phyloP scores from a whole-genome alignment of 2,329 filamentous ascomycete genomes.

The Trichoderma cornu-damae region DNA sequence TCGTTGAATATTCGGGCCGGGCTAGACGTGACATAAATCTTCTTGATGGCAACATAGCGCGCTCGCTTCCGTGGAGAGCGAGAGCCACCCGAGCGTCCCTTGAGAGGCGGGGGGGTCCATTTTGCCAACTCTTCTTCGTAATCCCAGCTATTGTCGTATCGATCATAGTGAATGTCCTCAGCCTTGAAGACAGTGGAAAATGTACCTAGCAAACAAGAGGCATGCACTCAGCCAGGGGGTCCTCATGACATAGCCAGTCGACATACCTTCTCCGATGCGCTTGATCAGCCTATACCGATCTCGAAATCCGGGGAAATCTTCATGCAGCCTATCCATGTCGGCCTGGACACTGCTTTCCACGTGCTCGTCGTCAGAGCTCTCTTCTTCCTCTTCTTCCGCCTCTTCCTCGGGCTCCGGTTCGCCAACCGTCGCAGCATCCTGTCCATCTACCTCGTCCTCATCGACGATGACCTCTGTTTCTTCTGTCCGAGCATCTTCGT shows the following conservation, averaged over 20 bases:
- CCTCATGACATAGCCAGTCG: not conserved
- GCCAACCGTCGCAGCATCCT: slow-evolving; percentile 22
- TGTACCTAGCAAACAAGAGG: slow-evolving; percentile 58
- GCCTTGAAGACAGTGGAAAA: slow-evolving; percentile 99
- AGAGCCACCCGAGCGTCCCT: slow-evolving; percentile 39
- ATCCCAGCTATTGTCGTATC: slow-evolving; percentile 85
- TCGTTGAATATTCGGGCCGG: slow-evolving; percentile 93
- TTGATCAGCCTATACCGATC: slow-evolving; percentile 87
- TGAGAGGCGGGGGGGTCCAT: slow-evolving; percentile 65
- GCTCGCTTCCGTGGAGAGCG: slow-evolving; percentile 35
- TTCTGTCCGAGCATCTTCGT: slow-evolving; percentile 47
- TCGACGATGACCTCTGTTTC: slow-evolving; percentile 48
- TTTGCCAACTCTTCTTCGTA: slow-evolving; percentile 59
- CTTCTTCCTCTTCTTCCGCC: slow-evolving; percentile 35
- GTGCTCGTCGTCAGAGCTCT: slow-evolving; percentile 54
- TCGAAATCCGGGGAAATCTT: slow-evolving; percentile 77
- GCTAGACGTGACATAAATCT: slow-evolving; percentile 98
- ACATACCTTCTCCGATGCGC: slow-evolving; percentile 86
- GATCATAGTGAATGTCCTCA: slow-evolving; percentile 81
- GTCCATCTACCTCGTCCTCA: slow-evolving; percentile 32
- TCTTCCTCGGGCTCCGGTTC: slow-evolving; percentile 28
- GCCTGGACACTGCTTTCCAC: slow-evolving; percentile 67
- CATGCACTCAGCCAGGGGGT: not conserved
- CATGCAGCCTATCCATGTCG: slow-evolving; percentile 82
- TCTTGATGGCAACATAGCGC: slow-evolving; percentile 94